Evolutionary conservation across 306 rosid genomes (phyloP).

Genomic region (Cajanus cajan): DNA sequence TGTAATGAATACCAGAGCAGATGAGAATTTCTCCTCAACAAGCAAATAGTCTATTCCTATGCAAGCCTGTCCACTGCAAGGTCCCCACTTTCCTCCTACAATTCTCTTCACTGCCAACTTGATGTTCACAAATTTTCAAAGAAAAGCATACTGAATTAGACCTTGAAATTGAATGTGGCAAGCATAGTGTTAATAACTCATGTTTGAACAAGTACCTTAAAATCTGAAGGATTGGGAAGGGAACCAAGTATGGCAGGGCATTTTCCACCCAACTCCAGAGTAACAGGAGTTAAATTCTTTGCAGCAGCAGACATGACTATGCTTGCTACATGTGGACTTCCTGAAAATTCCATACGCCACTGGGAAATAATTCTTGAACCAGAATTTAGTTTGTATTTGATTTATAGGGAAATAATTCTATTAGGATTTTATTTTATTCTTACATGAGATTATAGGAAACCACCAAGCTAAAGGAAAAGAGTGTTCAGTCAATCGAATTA

Average conservation of each 20-base stretch:
- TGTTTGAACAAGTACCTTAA: conserved; percentile 52
- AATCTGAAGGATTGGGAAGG: conserved; percentile 52
- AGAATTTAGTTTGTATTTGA: not conserved
- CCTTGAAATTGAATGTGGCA: conserved; percentile 1
- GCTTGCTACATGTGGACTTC: conserved; percentile 66
- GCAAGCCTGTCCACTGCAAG: conserved; percentile 87
- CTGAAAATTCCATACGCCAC: conserved; percentile 40
- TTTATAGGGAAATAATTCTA: not conserved
- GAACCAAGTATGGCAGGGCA: conserved; percentile 87
- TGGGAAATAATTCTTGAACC: not conserved
- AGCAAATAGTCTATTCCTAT: conserved; percentile 78
- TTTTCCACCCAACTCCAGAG: conserved; percentile 93
- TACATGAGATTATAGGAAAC: not conserved
- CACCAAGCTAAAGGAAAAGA: not conserved
- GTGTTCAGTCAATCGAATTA: not conserved
- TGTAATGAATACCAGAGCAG: conserved; percentile 51
- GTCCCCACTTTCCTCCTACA: conserved; percentile 87
- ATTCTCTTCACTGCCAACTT: conserved; percentile 80
- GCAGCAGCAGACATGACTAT: conserved; percentile 85
- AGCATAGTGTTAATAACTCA: not conserved
- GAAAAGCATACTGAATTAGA: conserved; percentile 4
- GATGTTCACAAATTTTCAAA: not conserved
- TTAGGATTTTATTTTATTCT: not conserved
- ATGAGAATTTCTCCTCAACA: conserved; percentile 62
- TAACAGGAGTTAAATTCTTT: conserved; percentile 84